Conservation (phyloP, 2,329 filamentous ascomycete genomes). For the Diaporthe sp. region DNA sequence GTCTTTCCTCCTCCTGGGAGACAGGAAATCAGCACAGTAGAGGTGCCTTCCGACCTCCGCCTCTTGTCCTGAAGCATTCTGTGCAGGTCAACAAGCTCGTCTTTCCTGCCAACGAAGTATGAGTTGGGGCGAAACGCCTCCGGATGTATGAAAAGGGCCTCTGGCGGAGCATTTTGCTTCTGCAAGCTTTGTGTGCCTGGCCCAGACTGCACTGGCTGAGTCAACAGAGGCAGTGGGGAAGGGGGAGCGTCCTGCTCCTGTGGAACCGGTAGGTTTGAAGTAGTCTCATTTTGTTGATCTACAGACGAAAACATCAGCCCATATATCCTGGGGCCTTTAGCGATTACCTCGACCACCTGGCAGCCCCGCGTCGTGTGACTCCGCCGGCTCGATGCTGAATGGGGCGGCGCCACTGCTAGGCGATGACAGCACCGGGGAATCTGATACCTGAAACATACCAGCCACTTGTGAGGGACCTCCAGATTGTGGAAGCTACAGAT, state of each 20-base stretch:
- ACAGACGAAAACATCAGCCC: constrained; percentile 39
- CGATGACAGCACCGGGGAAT: not conserved
- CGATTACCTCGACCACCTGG: constrained; percentile 32
- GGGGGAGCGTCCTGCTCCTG: constrained; percentile 26
- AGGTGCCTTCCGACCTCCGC: constrained; percentile 66
- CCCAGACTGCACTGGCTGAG: constrained; percentile 1
- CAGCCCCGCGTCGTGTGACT: not conserved
- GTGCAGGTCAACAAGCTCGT: constrained; percentile 68
- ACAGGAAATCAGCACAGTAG: constrained; percentile 72
- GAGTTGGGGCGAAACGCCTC: constrained; percentile 71
- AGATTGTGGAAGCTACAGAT: not conserved
- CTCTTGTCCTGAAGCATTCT: constrained; percentile 67
- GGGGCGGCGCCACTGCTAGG: constrained; percentile 8
- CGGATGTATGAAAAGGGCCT: constrained; percentile 56
- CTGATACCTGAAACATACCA: constrained; percentile 28
- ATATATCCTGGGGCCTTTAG: constrained; percentile 24
- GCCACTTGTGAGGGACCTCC: constrained; percentile 18
- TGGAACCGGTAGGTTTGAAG: constrained; percentile 19
- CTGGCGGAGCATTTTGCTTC: constrained; percentile 18
- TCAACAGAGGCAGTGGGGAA: constrained; percentile 36
- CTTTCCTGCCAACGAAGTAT: constrained; percentile 69
- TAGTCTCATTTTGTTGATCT: constrained; percentile 33
- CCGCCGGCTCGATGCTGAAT: constrained; percentile 16
- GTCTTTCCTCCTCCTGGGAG: constrained; percentile 76
- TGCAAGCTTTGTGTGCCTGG: constrained; percentile 3